phyloP scores from a whole-genome alignment of 1,139 yeast genomes.

The Blastobotrys indianensis region DNA sequence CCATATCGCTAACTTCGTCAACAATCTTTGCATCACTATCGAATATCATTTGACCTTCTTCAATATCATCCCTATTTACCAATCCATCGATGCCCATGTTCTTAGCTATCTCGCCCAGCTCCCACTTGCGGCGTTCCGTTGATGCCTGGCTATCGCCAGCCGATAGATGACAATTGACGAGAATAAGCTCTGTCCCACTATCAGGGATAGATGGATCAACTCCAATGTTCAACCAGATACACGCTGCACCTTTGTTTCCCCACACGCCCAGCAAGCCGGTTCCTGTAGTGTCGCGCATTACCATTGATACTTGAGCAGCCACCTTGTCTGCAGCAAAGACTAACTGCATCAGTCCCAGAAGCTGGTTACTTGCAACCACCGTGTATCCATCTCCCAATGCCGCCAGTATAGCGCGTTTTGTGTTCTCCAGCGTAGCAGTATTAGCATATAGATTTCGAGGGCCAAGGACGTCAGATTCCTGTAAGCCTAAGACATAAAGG shows the following conservation, averaged over 20 bases:
- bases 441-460: constrained; percentile 43
- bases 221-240: constrained; percentile 33
- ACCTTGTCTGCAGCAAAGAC: constrained; percentile 34
- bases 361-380: constrained; percentile 39
- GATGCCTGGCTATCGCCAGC: constrained; percentile 60
- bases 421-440: constrained; percentile 36
- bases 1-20: constrained; percentile 6
- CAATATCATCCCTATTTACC: constrained; percentile 14
- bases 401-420: constrained; percentile 33
- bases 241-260: constrained; percentile 57
- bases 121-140: constrained; percentile 39
- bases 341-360: constrained; percentile 45
- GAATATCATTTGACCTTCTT: constrained; percentile 15
- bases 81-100: constrained; percentile 26
- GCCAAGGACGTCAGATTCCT: constrained; percentile 47
- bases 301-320: constrained; percentile 35
- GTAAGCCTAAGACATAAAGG: constrained; percentile 43
- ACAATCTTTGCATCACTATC: constrained; percentile 21
- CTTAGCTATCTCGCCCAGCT: constrained; percentile 37
- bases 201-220: constrained; percentile 25
- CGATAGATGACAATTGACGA: constrained; percentile 61
- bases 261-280: constrained; percentile 51
- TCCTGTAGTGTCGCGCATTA: constrained; percentile 43
- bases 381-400: constrained; percentile 23
- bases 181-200: constrained; percentile 44